A percentile compares a stretch with the other conserved stretches of the same genome.
These are phyloP conservation scores for Podospora pseudocomata DNA, from an alignment of 495 filamentous ascomycete species.

Conservation along the genomic window DNA sequence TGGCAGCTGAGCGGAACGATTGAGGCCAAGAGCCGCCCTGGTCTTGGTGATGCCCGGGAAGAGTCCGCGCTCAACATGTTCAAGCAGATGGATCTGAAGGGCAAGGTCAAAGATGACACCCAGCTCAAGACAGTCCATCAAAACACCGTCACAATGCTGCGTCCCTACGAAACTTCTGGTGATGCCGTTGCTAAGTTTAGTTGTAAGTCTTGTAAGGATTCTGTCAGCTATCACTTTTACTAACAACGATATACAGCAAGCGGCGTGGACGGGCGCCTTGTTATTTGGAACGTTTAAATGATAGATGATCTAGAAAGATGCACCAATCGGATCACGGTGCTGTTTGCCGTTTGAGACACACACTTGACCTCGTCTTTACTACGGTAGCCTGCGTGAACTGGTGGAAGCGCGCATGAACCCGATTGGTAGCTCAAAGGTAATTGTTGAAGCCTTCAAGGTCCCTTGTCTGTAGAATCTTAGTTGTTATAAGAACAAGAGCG, in stretches of 20 bases:
- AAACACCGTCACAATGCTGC: slow-evolving; percentile 85
- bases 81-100: slow-evolving; percentile 95
- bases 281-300: slow-evolving; percentile 61
- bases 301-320: slow-evolving; percentile 5
- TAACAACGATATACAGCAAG: slow-evolving; percentile 61
- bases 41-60: slow-evolving; percentile 45
- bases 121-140: slow-evolving; percentile 95
- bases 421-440: slow-evolving; percentile 2
- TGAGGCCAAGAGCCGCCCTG: slow-evolving; percentile 71
- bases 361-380: slow-evolving; percentile 14
- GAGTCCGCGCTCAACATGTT: slow-evolving; percentile 97
- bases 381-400: slow-evolving; percentile 10
- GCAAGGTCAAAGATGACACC: slow-evolving; percentile 82
- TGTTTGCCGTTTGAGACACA: slow-evolving; percentile 11
- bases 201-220: slow-evolving; percentile 58
- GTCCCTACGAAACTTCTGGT: slow-evolving; percentile 64
- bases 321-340: slow-evolving; percentile 19
- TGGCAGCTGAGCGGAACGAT: slow-evolving; percentile 85
- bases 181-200: slow-evolving; percentile 74
- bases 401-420: slow-evolving; percentile 7
- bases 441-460: slow-evolving; percentile 3
- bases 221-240: slow-evolving; percentile 22
- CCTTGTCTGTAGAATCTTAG: not conserved
- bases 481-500: slow-evolving; percentile 1
- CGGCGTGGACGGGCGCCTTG: slow-evolving; percentile 91